Conservation (phyloP, 2,329 filamentous ascomycete species). For the Lachnellula cervina region DNA sequence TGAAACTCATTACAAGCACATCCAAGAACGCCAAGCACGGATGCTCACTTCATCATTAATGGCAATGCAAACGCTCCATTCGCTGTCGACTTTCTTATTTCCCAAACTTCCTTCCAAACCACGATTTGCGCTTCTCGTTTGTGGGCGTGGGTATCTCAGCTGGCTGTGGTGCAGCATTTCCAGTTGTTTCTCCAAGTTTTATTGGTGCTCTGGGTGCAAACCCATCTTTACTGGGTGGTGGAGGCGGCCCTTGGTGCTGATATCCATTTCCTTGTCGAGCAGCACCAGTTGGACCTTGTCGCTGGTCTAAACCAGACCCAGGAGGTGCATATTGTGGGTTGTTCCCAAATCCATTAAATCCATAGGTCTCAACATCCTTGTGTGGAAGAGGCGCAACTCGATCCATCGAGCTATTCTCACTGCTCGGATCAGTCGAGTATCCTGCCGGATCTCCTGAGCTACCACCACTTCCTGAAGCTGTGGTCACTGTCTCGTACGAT, state of each 20-base stretch:
- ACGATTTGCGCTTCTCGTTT: constrained; percentile 78
- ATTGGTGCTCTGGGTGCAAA: constrained; percentile 23
- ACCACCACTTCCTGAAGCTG: constrained; percentile 66
- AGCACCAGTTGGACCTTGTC: constrained; percentile 25
- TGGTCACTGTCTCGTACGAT: constrained; percentile 83
- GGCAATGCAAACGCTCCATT: not conserved
- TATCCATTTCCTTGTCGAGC: constrained; percentile 19
- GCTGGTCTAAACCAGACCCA: constrained; percentile 29
- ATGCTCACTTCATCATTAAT: not conserved
- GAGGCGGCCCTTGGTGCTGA: constrained; percentile 16
- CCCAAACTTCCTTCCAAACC: constrained; percentile 81
- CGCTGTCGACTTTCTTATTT: constrained; percentile 39
- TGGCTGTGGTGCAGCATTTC: constrained; percentile 14
- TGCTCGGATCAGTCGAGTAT: constrained; percentile 81
- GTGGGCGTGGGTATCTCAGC: constrained; percentile 3
- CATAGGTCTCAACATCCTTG: constrained; percentile 59
- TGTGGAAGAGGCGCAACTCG: constrained; percentile 53
- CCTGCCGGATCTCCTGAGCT: constrained; percentile 69
- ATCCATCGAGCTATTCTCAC: constrained; percentile 88
- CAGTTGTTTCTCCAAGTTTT: constrained; percentile 24
- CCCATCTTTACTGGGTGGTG: constrained; percentile 22
- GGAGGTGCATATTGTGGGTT: constrained; percentile 36
- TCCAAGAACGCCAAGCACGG: not conserved
- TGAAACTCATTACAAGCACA: constrained; percentile 5
- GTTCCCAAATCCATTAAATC: constrained; percentile 45